A percentile compares a stretch with the other conserved stretches of the same genome.
These are phyloP conservation scores for Litchi chinensis DNA, from an alignment of 345 rosid genomes.

Conservation along the genomic window DNA sequence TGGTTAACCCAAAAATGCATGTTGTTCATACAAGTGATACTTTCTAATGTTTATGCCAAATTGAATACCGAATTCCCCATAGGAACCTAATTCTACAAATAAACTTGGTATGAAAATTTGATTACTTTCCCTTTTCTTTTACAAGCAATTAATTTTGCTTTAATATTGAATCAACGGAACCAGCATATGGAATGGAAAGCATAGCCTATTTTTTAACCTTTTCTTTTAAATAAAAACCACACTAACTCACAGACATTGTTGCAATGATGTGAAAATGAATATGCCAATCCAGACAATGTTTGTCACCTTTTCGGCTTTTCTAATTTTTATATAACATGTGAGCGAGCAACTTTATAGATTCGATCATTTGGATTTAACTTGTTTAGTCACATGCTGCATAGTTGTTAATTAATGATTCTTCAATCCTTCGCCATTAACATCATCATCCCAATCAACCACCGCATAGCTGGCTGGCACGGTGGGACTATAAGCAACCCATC, in stretches of 20 bases:
- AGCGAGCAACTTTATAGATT: not conserved
- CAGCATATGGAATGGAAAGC: not conserved
- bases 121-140: not conserved
- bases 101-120: too few relatives aligned
- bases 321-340: not conserved
- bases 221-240: not conserved
- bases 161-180: not conserved
- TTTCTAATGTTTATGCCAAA: too few relatives aligned
- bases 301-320: not conserved
- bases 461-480: not conserved
- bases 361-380: not conserved
- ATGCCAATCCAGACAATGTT: not conserved
- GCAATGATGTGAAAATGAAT: not conserved
- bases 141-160: not conserved
- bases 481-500: not conserved
- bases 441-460: not conserved
- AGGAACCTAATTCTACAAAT: too few relatives aligned
- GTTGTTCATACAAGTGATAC: too few relatives aligned
- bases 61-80: too few relatives aligned
- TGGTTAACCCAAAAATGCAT: too few relatives aligned
- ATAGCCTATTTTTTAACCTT: not conserved
- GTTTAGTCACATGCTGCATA: constrained; percentile 6
- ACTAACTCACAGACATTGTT: too few relatives aligned
- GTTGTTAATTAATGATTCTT: not conserved
- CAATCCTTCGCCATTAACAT: not conserved